Base-by-base conservation (phyloP, 2,329 filamentous ascomycete genomes). In the Apiospora kogelbergensis region DNA sequence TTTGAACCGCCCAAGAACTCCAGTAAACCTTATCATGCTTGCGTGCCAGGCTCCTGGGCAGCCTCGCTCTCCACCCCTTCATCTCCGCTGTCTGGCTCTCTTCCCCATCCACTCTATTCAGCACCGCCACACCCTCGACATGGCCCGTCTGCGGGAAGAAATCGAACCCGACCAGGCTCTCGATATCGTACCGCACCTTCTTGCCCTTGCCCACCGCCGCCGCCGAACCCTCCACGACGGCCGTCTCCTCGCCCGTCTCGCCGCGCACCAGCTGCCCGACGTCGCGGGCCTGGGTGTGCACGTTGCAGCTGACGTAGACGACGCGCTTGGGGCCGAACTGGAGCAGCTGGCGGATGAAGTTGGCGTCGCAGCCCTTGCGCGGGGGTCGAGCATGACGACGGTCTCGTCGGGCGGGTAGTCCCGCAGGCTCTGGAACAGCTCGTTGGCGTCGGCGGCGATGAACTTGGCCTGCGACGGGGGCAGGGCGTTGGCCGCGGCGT, bases 271-370 rank as follows among this genome's bases (percentile, higher is more conserved):
- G 81, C 71, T 95, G 89, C 0, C 95, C 96, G 0, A 99, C 90
- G 80, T 99, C 96, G 67, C 96, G 85, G 17, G 96, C 96, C 85
- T 98, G 96, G 10, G 95, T 98, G 78, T 99, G 96, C 72, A 99
- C 96, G 77, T 99, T 99, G 76, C 96, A 99, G 78, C 93, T 97
- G 48, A 99, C 95, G 79, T 99, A 99, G 5, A 97, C 89, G 13
- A 99, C 89, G 70, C 96, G 86, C 72, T 86, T 86, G 0, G 96
- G 95, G 0, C 87, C 92, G 75, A 93, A 98, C 6, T 83, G 81
- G 67, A 98, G 82, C 76, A 99, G 81, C 83, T 99, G 96, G 20
- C 84, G 81, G 53, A 99, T 82, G 79, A 99, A 99, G 72, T 88
- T 88, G 64, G 90, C 89, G 75, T 97, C 95, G 78, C 96, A 98